phyloP scores from a whole-genome alignment of 140 eudicot genomes.

The Flaveria floridana region DNA sequence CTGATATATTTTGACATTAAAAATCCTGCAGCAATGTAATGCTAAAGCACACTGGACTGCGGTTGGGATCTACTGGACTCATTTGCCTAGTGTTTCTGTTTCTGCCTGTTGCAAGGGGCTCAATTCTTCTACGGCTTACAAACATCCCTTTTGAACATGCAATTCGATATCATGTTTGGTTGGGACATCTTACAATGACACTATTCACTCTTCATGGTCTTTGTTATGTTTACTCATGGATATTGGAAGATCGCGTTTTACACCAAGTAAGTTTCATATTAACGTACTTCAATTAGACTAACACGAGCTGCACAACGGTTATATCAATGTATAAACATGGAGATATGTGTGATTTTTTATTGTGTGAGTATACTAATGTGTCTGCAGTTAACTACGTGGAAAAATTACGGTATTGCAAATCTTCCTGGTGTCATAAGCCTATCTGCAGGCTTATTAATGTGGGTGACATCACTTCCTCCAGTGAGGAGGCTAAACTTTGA shows the following conservation, averaged over 20 bases:
- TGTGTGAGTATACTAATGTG: background rate
- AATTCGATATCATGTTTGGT: conserved; percentile 85
- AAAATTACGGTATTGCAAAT: conserved; percentile 57
- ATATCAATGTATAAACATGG: background rate
- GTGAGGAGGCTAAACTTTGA: conserved; percentile 71
- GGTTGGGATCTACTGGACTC: conserved; percentile 65
- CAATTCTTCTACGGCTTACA: conserved; percentile 67
- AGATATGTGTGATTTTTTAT: background rate
- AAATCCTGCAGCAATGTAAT: conserved; percentile 43
- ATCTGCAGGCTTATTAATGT: conserved; percentile 73
- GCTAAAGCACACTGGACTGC: conserved; percentile 65
- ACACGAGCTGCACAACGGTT: background rate
- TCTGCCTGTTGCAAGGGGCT: conserved; percentile 81
- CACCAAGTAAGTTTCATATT: conserved; percentile 45
- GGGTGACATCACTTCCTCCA: conserved; percentile 85
- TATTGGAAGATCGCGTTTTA: conserved; percentile 51
- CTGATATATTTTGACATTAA: conserved; percentile 18
- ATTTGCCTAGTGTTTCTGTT: conserved; percentile 74
- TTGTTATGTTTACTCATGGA: conserved; percentile 60
- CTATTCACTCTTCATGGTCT: conserved; percentile 81
- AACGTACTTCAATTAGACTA: background rate
- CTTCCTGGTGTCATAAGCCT: conserved; percentile 82
- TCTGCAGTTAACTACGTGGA: conserved; percentile 63
- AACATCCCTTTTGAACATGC: conserved; percentile 91
- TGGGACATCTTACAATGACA: conserved; percentile 84